These are phyloP conservation scores for Bassia scoparia DNA, from an alignment of 148 eudicot species.

Conservation along the genomic window DNA sequence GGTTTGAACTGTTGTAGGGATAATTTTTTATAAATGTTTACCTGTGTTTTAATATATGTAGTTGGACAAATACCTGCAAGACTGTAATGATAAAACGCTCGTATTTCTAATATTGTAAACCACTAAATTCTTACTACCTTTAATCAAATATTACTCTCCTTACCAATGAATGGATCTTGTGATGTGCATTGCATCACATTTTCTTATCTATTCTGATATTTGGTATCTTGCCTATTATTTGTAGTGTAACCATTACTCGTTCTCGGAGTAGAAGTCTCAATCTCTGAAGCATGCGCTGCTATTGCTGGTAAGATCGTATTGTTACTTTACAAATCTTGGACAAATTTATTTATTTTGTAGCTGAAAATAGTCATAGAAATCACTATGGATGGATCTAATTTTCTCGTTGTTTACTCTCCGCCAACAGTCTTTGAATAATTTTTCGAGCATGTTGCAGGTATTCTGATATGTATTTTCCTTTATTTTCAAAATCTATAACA, in stretches of 20 bases:
- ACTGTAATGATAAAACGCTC: too few relatives aligned
- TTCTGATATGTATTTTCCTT: conserved; percentile 8
- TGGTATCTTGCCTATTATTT: conserved; percentile 1
- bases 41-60: background rate
- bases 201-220: too few relatives aligned
- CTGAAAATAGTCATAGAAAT: background rate
- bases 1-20: background rate
- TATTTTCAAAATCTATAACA: background rate
- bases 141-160: too few relatives aligned
- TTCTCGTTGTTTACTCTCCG: conserved; percentile 12
- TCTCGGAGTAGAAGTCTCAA: conserved; percentile 86
- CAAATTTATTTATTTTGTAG: background rate
- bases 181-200: too few relatives aligned
- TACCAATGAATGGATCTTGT: too few relatives aligned
- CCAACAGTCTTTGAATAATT: conserved; percentile 77
- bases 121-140: too few relatives aligned
- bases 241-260: conserved; percentile 81
- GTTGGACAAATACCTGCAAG: background rate
- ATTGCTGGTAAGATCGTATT: conserved; percentile 91
- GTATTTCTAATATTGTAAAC: too few relatives aligned
- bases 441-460: conserved; percentile 90
- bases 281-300: conserved; percentile 94
- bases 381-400: background rate
- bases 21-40: background rate
- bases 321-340: background rate